Percentiles rank a stretch among this genome's conserved stretches.
Conservation (phyloP, 805 yeast genomes). For the Candida nanaspora region DNA sequence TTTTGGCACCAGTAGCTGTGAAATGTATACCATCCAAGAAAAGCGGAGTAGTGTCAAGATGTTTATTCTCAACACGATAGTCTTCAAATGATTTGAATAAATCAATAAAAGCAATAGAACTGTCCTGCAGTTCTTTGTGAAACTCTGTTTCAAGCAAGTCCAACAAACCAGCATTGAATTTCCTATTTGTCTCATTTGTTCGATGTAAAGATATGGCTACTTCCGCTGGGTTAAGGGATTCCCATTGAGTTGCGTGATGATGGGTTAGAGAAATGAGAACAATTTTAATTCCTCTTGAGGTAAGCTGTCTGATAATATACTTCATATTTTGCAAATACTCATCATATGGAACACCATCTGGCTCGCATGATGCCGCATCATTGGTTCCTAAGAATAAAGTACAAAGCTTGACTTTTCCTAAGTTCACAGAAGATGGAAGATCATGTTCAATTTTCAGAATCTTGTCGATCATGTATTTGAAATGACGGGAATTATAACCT, state of each 20-base stretch:
- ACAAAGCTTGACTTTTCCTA: conserved; percentile 8
- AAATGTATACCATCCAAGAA: conserved; percentile 41
- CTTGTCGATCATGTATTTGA: conserved; percentile 38
- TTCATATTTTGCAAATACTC: conserved; percentile 43
- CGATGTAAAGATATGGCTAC: conserved; percentile 31
- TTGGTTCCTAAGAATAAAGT: conserved; percentile 57
- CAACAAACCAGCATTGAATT: conserved; percentile 44
- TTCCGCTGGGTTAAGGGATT: conserved; percentile 25
- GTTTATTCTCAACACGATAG: conserved; percentile 8
- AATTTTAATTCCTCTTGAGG: conserved; percentile 36
- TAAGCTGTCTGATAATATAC: conserved; percentile 31
- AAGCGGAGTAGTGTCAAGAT: conserved; percentile 12
- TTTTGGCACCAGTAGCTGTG: conserved; percentile 29
- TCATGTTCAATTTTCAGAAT: conserved; percentile 42
- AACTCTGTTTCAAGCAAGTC: conserved; percentile 34
- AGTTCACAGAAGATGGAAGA: conserved; percentile 3
- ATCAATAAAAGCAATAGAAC: conserved; percentile 49
- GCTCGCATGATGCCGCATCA: conserved; percentile 44
- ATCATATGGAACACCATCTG: conserved; percentile 46
- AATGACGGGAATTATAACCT: conserved; percentile 68
- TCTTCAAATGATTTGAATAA: conserved; percentile 37
- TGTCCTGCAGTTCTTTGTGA: conserved; percentile 4
- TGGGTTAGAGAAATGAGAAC: conserved; percentile 59
- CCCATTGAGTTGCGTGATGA: conserved; percentile 39
- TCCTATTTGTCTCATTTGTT: conserved; percentile 32